Evolutionary conservation across 225 moss, liverwort and hornwort genomes (phyloP), one percentile per base, ranked within the genome.

Genomic region (Physcomitrellopsis africana): DNA sequence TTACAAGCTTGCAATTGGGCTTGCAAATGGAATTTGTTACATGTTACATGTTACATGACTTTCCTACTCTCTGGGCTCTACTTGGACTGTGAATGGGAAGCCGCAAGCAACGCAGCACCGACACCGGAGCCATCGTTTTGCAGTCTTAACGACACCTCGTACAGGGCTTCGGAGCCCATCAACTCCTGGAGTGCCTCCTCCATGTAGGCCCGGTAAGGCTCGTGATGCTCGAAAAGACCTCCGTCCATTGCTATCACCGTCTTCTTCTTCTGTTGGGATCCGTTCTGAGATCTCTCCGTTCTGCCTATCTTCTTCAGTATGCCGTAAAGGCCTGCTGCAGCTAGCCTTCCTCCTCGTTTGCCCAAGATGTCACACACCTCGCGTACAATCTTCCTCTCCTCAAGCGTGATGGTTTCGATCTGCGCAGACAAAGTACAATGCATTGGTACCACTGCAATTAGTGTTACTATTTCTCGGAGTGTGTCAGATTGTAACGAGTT

Each of bases 231-330:
- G 69, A 87, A 96, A 22, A 96, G 67, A 9, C 96, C 96, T 17
- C 96, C 96, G 77, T 96, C 96, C 93, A 96, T 93, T 44, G 96
- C 96, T n/a, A 96, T 86, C 27, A 93, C 96, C 3, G 93, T 93
- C 83, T 85, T 91, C 76, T 93, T 82, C 86, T 84, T 84, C 1
- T 24, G 24, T 24, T 37, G 32, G 22, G 58, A 37, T 61, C 88
- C 90, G 63, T 93, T 96, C 32, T 77, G 69, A 0, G 18, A 46
- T 64, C 75, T 57, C 15, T 80, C 90, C 14, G 89, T 83, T 77
- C 92, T 86, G 17, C 90, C 92, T 11, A 94, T 94, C 70, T 97
- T 93, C 72, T 84, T 89, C 59, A 97, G 45, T 23, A 97, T 81
- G 45, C 94, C 97, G 11, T 86, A 91, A 2, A 97, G 81, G 6